These are phyloP conservation scores for Actinomucor elegans DNA, from an alignment of 371 early-diverging fungal genomes.

Conservation along the genomic window DNA sequence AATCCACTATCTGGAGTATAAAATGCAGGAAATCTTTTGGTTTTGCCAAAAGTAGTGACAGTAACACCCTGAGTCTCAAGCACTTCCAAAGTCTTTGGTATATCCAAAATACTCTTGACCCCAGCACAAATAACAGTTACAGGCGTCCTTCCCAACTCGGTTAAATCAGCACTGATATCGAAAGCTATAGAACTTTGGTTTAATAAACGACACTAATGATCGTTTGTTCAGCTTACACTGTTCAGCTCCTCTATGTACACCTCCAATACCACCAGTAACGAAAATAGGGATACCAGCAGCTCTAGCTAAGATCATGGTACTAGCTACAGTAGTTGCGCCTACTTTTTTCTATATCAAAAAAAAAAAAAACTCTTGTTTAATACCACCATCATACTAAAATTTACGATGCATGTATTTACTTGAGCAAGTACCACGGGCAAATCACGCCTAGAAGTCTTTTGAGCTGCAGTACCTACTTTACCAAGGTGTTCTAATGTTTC, in stretches of 20 bases:
- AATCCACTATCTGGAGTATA: conserved; percentile 79
- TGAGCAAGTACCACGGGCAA: conserved; percentile 72
- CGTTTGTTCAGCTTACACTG: conserved; percentile 58
- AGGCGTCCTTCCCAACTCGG: conserved; percentile 88
- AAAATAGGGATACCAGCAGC: conserved; percentile 85
- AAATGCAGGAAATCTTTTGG: conserved; percentile 85
- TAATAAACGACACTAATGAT: too few species aligned
- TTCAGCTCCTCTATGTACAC: conserved; percentile 90
- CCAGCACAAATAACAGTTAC: conserved; percentile 95
- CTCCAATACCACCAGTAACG: conserved; percentile 97
- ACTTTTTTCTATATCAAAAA: conserved; percentile 42
- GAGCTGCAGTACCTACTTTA: conserved; percentile 56
- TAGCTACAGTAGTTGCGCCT: conserved; percentile 92
- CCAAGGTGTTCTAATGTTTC: conserved; percentile 68
- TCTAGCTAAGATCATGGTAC: conserved; percentile 86
- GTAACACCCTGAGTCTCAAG: conserved; percentile 95
- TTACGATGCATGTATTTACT: conserved; percentile 23
- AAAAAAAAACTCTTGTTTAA: too few species aligned
- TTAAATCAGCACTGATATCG: conserved; percentile 92
- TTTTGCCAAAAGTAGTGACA: conserved; percentile 72
- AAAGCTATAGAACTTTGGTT: conserved; percentile 54
- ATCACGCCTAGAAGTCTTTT: conserved; percentile 87
- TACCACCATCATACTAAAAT: background rate
- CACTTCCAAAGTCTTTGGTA: conserved; percentile 86
- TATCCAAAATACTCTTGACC: conserved; percentile 91